Percentiles rank a stretch among this genome's conserved stretches.
Conservation (phyloP, 2,329 filamentous ascomycete species). For the Verticillium longisporum region DNA sequence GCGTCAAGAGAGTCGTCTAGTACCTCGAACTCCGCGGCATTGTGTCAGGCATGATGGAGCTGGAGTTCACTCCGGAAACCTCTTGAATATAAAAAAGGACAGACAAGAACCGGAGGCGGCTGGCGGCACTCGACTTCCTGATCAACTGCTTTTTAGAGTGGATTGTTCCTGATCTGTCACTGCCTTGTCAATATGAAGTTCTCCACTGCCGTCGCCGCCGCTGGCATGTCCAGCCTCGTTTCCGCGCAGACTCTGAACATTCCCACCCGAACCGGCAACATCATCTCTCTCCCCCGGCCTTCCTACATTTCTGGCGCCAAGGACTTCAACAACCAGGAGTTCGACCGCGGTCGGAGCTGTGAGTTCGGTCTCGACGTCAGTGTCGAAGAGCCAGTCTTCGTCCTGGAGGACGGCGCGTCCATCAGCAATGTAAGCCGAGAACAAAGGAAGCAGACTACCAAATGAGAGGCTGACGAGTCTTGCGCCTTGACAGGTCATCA, state of each 20-base stretch:
- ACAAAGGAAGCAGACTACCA: not conserved
- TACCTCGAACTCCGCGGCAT: not conserved
- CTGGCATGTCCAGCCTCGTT: not conserved
- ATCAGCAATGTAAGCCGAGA: constrained; percentile 25
- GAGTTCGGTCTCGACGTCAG: constrained; percentile 12
- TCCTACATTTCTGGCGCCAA: constrained; percentile 11
- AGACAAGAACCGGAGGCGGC: not conserved
- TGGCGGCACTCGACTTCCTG: not conserved
- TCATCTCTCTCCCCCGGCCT: constrained; percentile 13
- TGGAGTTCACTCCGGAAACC: not conserved
- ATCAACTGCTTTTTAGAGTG: not conserved
- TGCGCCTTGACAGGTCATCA: constrained; percentile 27
- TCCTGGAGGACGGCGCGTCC: constrained; percentile 40
- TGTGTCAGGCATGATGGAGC: not conserved
- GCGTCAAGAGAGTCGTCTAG: not conserved
- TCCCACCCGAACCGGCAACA: constrained; percentile 13
- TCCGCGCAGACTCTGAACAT: constrained; percentile 15
- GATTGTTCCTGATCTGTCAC: not conserved
- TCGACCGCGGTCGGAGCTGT: constrained; percentile 13
- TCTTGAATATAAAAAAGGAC: not conserved
- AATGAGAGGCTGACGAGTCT: not conserved
- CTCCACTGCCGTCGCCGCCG: not conserved
- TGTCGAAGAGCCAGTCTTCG: constrained; percentile 37
- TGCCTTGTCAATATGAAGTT: not conserved
- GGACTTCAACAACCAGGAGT: constrained; percentile 14